These are phyloP conservation scores for Thelephora terrestris DNA, from an alignment of 1,284 basidiomycete genomes.

Conservation along the genomic window DNA sequence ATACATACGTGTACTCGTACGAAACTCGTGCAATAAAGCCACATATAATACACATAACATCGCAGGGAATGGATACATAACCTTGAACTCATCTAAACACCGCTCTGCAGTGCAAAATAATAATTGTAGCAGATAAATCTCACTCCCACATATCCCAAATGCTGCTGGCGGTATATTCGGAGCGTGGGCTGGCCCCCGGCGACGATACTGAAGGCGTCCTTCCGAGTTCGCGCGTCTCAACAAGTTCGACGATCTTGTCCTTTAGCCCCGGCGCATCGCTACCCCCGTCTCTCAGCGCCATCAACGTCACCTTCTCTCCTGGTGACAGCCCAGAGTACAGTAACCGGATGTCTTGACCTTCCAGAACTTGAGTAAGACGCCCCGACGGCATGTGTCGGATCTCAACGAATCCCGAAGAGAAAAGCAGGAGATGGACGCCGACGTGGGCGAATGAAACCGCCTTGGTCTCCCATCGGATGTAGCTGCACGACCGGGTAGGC, in stretches of 20 bases:
- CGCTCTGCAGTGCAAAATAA: no score
- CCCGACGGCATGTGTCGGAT: conserved; percentile 53
- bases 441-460: conserved; percentile 50
- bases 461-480: conserved; percentile 66
- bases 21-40: no score
- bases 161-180: conserved; percentile 19
- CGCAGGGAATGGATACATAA: no score
- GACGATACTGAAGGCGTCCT: conserved; percentile 9
- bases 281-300: conserved; percentile 55
- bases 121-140: no score
- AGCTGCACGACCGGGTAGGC: conserved; percentile 48
- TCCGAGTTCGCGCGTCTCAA: conserved; percentile 51
- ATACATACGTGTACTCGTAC: no score
- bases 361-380: conserved; percentile 63
- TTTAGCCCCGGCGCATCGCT: conserved; percentile 61
- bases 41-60: no score
- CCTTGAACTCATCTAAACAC: no score
- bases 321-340: conserved; percentile 36
- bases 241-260: conserved; percentile 56
- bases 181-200: conserved; percentile 20
- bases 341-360: conserved; percentile 55
- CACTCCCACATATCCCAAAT: conserved; percentile 65
- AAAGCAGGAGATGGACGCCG: conserved; percentile 52
- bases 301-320: conserved; percentile 40
- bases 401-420: conserved; percentile 66